Evolutionary conservation across 1,139 yeast genomes (phyloP).

Genomic region (Saccharomyces hybrid): DNA sequence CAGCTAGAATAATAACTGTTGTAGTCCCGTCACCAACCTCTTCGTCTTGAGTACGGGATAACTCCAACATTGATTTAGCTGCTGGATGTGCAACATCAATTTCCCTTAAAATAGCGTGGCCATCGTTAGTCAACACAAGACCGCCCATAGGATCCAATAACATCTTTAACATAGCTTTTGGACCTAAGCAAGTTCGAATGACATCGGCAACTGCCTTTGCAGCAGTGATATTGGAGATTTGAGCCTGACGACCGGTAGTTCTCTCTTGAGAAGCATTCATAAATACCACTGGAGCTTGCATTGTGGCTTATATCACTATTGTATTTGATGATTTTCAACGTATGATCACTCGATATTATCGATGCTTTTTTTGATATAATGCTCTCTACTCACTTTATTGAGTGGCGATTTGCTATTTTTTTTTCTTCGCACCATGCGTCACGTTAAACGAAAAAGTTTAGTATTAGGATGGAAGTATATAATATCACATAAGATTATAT

Average conservation of each 20-base stretch:
- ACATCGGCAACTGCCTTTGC: conserved; percentile 98
- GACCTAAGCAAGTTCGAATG: conserved; percentile 97
- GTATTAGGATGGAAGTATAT: neutral
- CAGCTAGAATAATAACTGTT: conserved; percentile 89
- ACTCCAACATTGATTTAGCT: conserved; percentile 96
- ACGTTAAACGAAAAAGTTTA: neutral
- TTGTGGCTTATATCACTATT: conserved; percentile 22
- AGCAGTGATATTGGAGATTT: conserved; percentile 92
- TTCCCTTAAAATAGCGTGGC: conserved; percentile 87
- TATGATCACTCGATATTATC: neutral
- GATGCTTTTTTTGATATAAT: neutral
- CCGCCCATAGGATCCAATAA: conserved; percentile 98
- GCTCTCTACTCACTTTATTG: neutral
- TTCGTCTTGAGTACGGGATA: conserved; percentile 96
- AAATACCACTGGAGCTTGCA: conserved; percentile 73
- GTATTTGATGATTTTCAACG: neutral
- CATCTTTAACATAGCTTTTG: conserved; percentile 98
- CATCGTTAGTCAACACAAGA: conserved; percentile 93
- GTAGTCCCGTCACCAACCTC: conserved; percentile 99
- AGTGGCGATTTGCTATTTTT: neutral
- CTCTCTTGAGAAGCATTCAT: conserved; percentile 86
- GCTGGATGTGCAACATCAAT: conserved; percentile 96
- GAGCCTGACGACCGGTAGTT: conserved; percentile 96
- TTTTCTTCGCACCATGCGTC: neutral
- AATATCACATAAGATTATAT: neutral